A percentile compares a stretch with the other conserved stretches of the same genome.
Conservation (phyloP, 2,329 filamentous ascomycete species). For the Fusarium longipes region DNA sequence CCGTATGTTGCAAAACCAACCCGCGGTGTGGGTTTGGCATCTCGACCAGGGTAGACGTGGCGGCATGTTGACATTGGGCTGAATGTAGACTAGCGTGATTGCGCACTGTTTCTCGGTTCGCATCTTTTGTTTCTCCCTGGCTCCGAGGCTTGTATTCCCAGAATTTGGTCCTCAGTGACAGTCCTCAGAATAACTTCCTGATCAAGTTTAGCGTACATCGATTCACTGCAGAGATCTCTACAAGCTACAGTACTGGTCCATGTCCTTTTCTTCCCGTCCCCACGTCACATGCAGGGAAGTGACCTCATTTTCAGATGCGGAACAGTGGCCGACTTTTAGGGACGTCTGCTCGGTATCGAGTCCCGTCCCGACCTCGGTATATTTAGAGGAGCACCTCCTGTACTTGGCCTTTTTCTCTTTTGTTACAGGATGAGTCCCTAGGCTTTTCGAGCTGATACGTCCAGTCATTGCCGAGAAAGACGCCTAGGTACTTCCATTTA, state of each 20-base stretch:
- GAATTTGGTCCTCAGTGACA: neutral
- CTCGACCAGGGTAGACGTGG: slow-evolving; percentile 36
- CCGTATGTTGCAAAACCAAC: slow-evolving; percentile 25
- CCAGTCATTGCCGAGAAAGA: slow-evolving; percentile 24
- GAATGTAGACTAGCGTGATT: slow-evolving; percentile 38
- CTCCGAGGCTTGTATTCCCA: slow-evolving; percentile 29
- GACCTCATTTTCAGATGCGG: slow-evolving; percentile 46
- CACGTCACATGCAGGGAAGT: slow-evolving; percentile 46
- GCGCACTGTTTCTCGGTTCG: slow-evolving; percentile 5
- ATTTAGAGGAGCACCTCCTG: slow-evolving; percentile 15
- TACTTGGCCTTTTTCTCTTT: neutral
- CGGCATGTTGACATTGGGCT: slow-evolving; percentile 49
- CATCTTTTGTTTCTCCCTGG: slow-evolving; percentile 44
- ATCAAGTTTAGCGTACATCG: slow-evolving; percentile 3
- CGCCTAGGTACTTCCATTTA: neutral
- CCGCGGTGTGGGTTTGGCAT: slow-evolving; percentile 32
- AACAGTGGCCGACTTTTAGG: slow-evolving; percentile 35
- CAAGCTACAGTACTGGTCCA: slow-evolving; percentile 4
- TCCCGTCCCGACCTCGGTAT: slow-evolving; percentile 43
- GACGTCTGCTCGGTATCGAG: slow-evolving; percentile 34
- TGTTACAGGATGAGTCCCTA: neutral
- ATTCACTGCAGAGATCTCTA: slow-evolving; percentile 11
- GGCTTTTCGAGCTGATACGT: slow-evolving; percentile 22
- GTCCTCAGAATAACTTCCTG: slow-evolving; percentile 23
- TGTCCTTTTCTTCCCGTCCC: slow-evolving; percentile 23